Evolutionary conservation across 2,329 filamentous ascomycete species (phyloP).

Genomic region (Pestalotiopsis sp.): DNA sequence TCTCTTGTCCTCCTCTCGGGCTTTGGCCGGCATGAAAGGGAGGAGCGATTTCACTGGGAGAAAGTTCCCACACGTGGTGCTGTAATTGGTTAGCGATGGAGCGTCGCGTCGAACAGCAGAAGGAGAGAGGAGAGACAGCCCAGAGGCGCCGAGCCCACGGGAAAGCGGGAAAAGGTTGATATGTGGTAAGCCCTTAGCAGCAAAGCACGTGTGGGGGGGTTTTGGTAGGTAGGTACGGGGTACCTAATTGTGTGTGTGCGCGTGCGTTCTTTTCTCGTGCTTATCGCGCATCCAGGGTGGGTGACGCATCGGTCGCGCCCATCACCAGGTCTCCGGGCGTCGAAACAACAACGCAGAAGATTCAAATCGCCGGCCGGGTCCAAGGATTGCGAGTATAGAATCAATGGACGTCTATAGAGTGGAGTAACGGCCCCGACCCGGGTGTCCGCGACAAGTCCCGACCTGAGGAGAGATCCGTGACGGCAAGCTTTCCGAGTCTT

Average conservation of each 20-base stretch:
- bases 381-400: neutral
- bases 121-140: neutral
- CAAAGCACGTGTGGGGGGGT: conserved; percentile 10
- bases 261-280: neutral
- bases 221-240: neutral
- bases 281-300: neutral
- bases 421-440: conserved; percentile 12
- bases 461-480: neutral
- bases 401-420: conserved; percentile 10
- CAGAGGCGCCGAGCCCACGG: neutral
- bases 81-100: conserved; percentile 6
- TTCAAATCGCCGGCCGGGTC: neutral
- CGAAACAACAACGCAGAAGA: neutral
- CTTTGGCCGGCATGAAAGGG: neutral
- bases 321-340: neutral
- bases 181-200: conserved; percentile 7
- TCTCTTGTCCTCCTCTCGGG: neutral
- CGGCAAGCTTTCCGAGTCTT: conserved; percentile 10
- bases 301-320: neutral
- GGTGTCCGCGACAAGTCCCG: conserved; percentile 3
- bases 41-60: neutral
- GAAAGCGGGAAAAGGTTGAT: neutral
- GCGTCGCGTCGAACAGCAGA: conserved; percentile 3
- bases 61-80: conserved; percentile 5
- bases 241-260: neutral